phyloP scores from a whole-genome alignment of 129 eudicot species.

The Escallonia rubra region DNA sequence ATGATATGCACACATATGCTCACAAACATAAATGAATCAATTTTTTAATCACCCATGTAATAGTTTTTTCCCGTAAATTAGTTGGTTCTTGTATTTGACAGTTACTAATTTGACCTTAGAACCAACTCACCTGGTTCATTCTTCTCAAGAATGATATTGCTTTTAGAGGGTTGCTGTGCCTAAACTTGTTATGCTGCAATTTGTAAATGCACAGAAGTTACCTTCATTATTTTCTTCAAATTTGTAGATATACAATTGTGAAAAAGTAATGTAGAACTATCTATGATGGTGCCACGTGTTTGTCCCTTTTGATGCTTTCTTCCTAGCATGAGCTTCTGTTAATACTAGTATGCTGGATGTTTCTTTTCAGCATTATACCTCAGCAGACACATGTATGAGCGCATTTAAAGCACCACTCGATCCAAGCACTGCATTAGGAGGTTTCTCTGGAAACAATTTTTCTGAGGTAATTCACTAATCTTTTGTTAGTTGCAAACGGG shows the following conservation, averaged over 20 bases:
- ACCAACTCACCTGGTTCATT: too few relatives aligned
- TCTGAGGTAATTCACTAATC: conserved; percentile 60
- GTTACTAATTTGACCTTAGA: too few relatives aligned
- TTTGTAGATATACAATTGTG: background rate
- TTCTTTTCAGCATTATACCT: conserved; percentile 60
- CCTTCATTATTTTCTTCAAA: too few relatives aligned
- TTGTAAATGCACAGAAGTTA: too few relatives aligned
- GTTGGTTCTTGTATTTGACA: too few relatives aligned
- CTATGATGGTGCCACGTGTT: background rate
- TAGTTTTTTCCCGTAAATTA: too few relatives aligned
- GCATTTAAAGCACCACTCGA: conserved; percentile 98
- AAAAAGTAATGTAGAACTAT: background rate
- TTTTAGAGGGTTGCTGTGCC: too few relatives aligned
- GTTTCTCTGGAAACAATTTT: conserved; percentile 84
- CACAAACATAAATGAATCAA: too few relatives aligned
- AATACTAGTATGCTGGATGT: conserved; percentile 15
- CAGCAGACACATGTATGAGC: conserved; percentile 75
- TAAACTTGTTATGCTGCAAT: too few relatives aligned
- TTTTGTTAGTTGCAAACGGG: conserved; percentile 1
- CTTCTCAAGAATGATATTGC: too few relatives aligned
- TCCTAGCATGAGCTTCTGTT: conserved; percentile 7
- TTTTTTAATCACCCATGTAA: too few relatives aligned
- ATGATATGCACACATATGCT: too few relatives aligned
- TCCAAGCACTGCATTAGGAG: conserved; percentile 96
- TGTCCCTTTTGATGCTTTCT: background rate